Evolutionary conservation across 2,329 filamentous ascomycete species (phyloP).

Genomic region (Ophiognomonia clavigignenti-juglandacearum): DNA sequence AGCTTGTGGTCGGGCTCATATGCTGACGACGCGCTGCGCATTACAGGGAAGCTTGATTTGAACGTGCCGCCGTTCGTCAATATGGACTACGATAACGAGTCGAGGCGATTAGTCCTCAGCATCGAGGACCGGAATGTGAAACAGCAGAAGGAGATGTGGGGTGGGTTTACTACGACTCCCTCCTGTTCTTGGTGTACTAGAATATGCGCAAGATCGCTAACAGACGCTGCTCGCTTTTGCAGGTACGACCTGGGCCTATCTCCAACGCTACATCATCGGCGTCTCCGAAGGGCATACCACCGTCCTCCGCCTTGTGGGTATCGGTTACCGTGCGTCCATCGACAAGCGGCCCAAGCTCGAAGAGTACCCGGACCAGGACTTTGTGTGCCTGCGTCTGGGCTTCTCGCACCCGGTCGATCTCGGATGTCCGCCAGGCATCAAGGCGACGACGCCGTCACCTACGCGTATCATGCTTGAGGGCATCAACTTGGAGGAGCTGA

Average conservation of each 20-base stretch:
- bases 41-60: constrained; percentile 68
- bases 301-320: constrained; percentile 86
- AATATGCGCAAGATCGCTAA: constrained; percentile 17
- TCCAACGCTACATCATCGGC: constrained; percentile 86
- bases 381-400: constrained; percentile 90
- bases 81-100: constrained; percentile 61
- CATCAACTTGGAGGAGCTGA: constrained; percentile 77
- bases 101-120: constrained; percentile 60
- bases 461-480: constrained; percentile 90
- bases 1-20: constrained; percentile 15
- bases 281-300: constrained; percentile 96
- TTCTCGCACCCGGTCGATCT: constrained; percentile 95
- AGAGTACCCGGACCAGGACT: constrained; percentile 76
- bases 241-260: constrained; percentile 87
- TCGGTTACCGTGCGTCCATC: constrained; percentile 88
- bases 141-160: constrained; percentile 94
- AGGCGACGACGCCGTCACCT: constrained; percentile 81
- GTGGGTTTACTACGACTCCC: constrained; percentile 38
- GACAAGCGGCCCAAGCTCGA: constrained; percentile 71
- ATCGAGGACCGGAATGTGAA: constrained; percentile 64
- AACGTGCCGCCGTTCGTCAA: constrained; percentile 74
- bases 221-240: constrained; percentile 10
- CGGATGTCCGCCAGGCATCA: constrained; percentile 75
- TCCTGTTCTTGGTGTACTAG: neutral
- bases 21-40: constrained; percentile 10